Base-by-base conservation (phyloP, 306 rosid genomes). In the Begonia loranthoides region DNA sequence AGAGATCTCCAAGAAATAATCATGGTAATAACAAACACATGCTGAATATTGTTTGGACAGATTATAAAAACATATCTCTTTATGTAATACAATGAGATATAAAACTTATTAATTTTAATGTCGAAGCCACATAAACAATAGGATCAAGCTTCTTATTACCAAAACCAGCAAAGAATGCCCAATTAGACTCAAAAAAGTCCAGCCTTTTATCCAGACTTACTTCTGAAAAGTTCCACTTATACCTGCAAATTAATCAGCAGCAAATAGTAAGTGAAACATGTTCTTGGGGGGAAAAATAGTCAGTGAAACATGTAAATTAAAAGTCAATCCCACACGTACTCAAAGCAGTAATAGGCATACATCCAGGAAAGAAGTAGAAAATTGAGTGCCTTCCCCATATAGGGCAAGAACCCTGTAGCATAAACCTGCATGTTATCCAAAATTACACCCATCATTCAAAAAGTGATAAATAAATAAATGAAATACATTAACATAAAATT, bases 271-370 rank as follows among this genome's bases (percentile, higher is more conserved):
- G 36, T 4, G 36, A 28, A 28, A 28, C 8, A 28, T 4, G 36
- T 28, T 28, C 36, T 28, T 28, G 5, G 1, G 36, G 36, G 36
- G 50, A 54, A 55, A 66, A 13, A 61, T 41, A 22, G 44, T 47
- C 22, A 36, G 67, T 41, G 54, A 19, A 70, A 54, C 55, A 17
- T 58, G 52, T 45, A 24, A 63, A 62, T 49, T 34, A 69, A 54
- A 36, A 58, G 53, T 39, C 46, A 17, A 65, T 14, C 60, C 51
- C 52, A 48, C 72, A 79, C 95, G 38, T 89, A 89, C 97, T 89
- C 97, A 57, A 89, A 89, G 72, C 94, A 77, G 73, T 82, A 89
- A 63, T 89, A 89, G 69, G 97, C 97, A 66, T 90, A 90, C 80
- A 90, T 79, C 97, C 97, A 85, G 62, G 95, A 82, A 41, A 85